Percentiles rank a stretch among this genome's conserved stretches.
phyloP scores from a whole-genome alignment of 2,329 filamentous ascomycete genomes.

The Aspergillus quadrilineatus region DNA sequence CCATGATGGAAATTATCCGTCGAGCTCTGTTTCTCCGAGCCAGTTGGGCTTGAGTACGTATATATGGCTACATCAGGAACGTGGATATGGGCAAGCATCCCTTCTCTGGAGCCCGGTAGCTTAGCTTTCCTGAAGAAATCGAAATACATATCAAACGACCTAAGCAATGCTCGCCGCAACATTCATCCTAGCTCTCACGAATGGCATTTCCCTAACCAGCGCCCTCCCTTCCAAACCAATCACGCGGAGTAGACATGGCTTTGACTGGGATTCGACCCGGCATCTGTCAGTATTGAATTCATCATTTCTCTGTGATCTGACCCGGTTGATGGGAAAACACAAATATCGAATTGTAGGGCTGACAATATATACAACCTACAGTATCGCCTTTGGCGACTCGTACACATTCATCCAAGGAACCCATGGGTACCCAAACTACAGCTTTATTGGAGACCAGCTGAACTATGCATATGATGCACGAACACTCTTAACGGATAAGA shows the following conservation, averaged over 20 bases:
- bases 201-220: slow-evolving; percentile 2
- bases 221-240: slow-evolving; percentile 1
- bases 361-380: slow-evolving; percentile 1
- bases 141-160: not conserved
- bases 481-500: slow-evolving; percentile 48
- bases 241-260: not conserved
- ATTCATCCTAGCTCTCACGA: slow-evolving; percentile 4
- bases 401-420: slow-evolving; percentile 54
- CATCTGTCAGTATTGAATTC: slow-evolving; percentile 17
- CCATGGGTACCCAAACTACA: slow-evolving; percentile 51
- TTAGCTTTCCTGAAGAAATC: not conserved
- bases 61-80: not conserved
- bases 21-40: not conserved
- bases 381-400: slow-evolving; percentile 34
- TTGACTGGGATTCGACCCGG: slow-evolving; percentile 19
- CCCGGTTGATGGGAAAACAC: too few species aligned
- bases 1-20: slow-evolving; percentile 16
- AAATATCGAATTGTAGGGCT: too few species aligned
- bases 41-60: not conserved
- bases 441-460: slow-evolving; percentile 56
- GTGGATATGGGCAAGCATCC: not conserved
- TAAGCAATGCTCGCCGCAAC: not conserved
- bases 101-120: not conserved
- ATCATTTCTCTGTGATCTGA: too few species aligned
- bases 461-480: slow-evolving; percentile 47